Conservation (phyloP, 140 eudicot genomes). For the Bidens hawaiensis region DNA sequence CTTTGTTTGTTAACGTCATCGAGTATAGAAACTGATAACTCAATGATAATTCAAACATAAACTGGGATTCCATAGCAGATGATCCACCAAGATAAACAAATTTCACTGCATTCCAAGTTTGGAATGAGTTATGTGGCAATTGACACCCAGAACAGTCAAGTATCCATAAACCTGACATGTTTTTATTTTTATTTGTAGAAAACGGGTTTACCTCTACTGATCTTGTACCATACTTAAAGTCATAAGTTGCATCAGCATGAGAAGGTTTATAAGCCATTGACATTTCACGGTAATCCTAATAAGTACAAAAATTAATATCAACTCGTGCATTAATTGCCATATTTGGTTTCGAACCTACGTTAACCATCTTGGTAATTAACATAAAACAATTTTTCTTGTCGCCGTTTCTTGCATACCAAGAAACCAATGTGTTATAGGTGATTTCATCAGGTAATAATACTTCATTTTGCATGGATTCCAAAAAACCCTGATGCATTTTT, state of each 20-base stretch:
- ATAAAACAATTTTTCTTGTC: too few relatives aligned
- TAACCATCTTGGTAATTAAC: too few relatives aligned
- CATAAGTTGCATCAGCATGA: constrained; percentile 98
- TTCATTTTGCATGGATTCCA: too few relatives aligned
- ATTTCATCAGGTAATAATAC: too few relatives aligned
- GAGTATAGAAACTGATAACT: too few relatives aligned
- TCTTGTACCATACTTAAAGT: constrained; percentile 92
- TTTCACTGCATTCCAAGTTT: constrained; percentile 13
- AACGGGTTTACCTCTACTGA: constrained; percentile 70
- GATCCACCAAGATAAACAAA: neutral
- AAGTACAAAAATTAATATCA: constrained; percentile 18
- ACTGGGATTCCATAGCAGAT: neutral
- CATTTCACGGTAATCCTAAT: constrained; percentile 94
- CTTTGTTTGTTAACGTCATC: too few relatives aligned
- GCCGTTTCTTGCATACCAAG: too few relatives aligned
- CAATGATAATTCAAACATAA: too few relatives aligned
- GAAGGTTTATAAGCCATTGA: constrained; percentile 96
- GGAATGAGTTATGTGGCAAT: constrained; percentile 2
- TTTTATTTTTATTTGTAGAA: neutral
- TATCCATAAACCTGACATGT: neutral
- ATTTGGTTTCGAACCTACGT: too few relatives aligned
- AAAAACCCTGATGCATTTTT: too few relatives aligned
- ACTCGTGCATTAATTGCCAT: too few relatives aligned
- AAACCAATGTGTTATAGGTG: too few relatives aligned
- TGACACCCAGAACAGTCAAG: constrained; percentile 9